Base-by-base conservation (phyloP, 495 filamentous ascomycete genomes). In the Eremomyces bilateralis region DNA sequence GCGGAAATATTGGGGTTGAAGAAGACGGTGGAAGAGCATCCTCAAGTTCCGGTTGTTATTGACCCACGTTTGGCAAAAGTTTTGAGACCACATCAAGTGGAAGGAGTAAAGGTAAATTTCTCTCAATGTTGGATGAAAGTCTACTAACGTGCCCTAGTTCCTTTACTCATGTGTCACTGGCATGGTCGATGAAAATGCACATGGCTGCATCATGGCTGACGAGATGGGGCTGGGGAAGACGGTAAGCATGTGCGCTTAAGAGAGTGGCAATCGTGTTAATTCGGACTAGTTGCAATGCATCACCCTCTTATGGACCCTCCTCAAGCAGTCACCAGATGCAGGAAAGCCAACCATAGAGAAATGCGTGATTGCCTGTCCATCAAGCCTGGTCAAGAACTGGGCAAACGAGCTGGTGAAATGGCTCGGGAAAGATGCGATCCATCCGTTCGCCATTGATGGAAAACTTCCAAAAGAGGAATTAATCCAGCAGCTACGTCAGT, bases 141-240 rank as follows among this genome's bases (percentile, higher is more conserved):
- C 15, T 25, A 22, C 34, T 44, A 19, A 45, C 20, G 24, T 29
- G 2, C 13, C 18, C 15, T 42, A 69, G 63, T 99, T 99, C 48
- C 69, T 99, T 59, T 99, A 95, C 53, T 65, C 69, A 34, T 90
- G 80, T 51, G 81, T 82, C 15, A 95, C 85, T 17, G 88, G 88
- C 4, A 63, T 95, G 66, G 73, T 95, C 42, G 88, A 99, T 49
- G 67, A 73, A 29, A 88, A 83, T 37, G 90, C 90, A 16, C 80
- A 94, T 56, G 88, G 88, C 0, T 95, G 88, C 51, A 99, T 99
- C 51, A 99, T 99, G 88, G 88, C 88, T 42, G 88, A 99, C 50
- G 88, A 93, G 46, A 99, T 99, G 88, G 88, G 88, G 29, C 55
- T 99, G 21, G 88, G 88, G 30, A 99, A 99, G 58, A 99, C 88